Conservation (phyloP, 306 rosid genomes). For the Echinosophora koreensis region DNA sequence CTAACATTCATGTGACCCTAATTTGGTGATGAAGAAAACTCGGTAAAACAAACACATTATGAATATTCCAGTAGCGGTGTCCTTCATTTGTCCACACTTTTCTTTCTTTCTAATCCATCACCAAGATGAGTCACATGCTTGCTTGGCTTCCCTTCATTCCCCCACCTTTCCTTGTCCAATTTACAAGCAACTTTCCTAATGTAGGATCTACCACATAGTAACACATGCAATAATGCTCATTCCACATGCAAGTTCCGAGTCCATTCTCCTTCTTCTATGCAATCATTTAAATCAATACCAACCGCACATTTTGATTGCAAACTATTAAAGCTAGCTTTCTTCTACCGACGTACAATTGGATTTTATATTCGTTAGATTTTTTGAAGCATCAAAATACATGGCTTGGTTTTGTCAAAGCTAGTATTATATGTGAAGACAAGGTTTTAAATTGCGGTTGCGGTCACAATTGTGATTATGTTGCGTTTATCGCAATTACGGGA, state of each 20-base stretch:
- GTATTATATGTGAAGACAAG: too few species aligned
- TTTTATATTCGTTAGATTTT: not conserved
- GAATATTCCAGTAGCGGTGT: conserved; percentile 49
- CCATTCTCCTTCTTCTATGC: conserved; percentile 52
- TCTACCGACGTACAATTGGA: not conserved
- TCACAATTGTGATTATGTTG: too few species aligned
- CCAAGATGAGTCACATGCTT: conserved; percentile 77
- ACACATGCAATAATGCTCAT: conserved; percentile 59
- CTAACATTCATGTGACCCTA: conserved; percentile 54
- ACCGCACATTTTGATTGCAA: conserved; percentile 46
- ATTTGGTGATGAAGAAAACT: conserved; percentile 64
- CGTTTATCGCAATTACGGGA: too few species aligned
- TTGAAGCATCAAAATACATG: not conserved
- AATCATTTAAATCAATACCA: conserved; percentile 53
- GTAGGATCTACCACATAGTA: conserved; percentile 51
- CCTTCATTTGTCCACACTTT: conserved; percentile 57
- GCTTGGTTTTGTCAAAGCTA: not conserved
- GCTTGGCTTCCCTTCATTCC: conserved; percentile 49
- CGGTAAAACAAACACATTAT: conserved; percentile 49
- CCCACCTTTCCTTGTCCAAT: conserved; percentile 53
- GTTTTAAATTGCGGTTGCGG: too few species aligned
- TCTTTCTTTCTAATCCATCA: conserved; percentile 70
- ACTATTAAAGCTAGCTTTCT: conserved; percentile 38
- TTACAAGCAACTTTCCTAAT: conserved; percentile 63
- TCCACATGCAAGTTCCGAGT: conserved; percentile 58